Base-by-base conservation (phyloP, 305 asterid species). In the Fraxinus platypoda region DNA sequence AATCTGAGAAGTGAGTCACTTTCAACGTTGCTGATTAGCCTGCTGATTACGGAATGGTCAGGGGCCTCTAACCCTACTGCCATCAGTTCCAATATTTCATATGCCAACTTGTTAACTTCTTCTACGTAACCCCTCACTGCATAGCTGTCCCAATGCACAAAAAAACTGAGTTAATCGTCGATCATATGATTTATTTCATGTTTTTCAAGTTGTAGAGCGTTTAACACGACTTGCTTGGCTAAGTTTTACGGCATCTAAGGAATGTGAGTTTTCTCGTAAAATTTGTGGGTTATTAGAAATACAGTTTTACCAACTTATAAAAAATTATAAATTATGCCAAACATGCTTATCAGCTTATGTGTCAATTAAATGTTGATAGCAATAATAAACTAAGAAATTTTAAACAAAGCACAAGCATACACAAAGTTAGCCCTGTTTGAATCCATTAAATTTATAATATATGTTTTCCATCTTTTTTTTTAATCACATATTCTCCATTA, bases 31-130 rank as follows among this genome's bases (percentile, higher is more conserved):
- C 75, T 83, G 87, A 94, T 87, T 15, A 94, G 85, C 35, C 77
- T 76, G 80, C 91, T 90, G 83, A 94, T 52, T 0, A 62, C 35
- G 5, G 87, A 76, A 43, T 86, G 76, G 68, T 79, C 75, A 68
- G 90, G 82, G 75, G 86, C 86, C 78, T 84, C 74, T 41, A 93
- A 19, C 6, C 93, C 98, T 64, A 86, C 87, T 35, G 85, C 91
- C 71, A 94, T 87, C 83, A 90, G 71, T 26, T 91, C 92, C 90
- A 94, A 77, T 78, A 94, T 86, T 46, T 91, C 89, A 87, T 97
- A 90, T 68, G 94, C 95, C 83, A 93, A 78, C 83, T 83, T 80
- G 81, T 85, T 87, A 57, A 91, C 91, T 70, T 92, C 92, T 77
- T 87, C 91, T 66, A 88, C 90, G 75, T 94, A 94, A 9, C 83